These are phyloP conservation scores for Phytophthora tentaculata DNA, from an alignment of 352 stramenopile genomes.

Conservation along the genomic window DNA sequence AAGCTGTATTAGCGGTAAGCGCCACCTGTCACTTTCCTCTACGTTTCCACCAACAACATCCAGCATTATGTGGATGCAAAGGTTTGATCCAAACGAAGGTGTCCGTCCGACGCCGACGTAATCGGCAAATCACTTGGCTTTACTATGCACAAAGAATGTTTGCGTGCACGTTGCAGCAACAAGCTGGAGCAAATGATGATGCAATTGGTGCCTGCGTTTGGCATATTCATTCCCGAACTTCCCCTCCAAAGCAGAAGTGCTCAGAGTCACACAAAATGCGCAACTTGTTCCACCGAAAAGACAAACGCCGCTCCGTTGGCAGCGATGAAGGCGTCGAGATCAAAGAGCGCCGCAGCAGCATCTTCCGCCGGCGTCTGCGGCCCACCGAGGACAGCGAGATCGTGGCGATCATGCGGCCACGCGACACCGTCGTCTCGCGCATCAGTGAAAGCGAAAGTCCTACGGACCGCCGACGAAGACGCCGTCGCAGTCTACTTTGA, in stretches of 20 bases:
- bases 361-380: constrained; percentile 29
- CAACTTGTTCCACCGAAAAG: constrained; percentile 39
- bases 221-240: constrained; percentile 29
- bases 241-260: constrained; percentile 16
- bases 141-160: constrained; percentile 31
- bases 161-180: constrained; percentile 11
- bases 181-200: background rate
- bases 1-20: too few relatives aligned
- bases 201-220: background rate
- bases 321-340: constrained; percentile 27
- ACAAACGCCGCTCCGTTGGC: constrained; percentile 25
- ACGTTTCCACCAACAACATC: background rate
- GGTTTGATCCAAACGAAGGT: background rate
- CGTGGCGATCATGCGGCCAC: constrained; percentile 44
- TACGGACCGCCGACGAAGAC: constrained; percentile 28
- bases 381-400: constrained; percentile 28
- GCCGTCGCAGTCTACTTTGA: constrained; percentile 22
- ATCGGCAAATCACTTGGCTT: constrained; percentile 14
- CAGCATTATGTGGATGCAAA: background rate
- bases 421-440: constrained; percentile 47
- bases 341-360: constrained; percentile 36
- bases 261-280: too few relatives aligned
- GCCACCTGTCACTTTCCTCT: background rate
- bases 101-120: constrained; percentile 1
- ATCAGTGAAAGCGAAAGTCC: constrained; percentile 33